phyloP scores from a whole-genome alignment of 2,329 filamentous ascomycete species.

The Keithomyces neogunnii region DNA sequence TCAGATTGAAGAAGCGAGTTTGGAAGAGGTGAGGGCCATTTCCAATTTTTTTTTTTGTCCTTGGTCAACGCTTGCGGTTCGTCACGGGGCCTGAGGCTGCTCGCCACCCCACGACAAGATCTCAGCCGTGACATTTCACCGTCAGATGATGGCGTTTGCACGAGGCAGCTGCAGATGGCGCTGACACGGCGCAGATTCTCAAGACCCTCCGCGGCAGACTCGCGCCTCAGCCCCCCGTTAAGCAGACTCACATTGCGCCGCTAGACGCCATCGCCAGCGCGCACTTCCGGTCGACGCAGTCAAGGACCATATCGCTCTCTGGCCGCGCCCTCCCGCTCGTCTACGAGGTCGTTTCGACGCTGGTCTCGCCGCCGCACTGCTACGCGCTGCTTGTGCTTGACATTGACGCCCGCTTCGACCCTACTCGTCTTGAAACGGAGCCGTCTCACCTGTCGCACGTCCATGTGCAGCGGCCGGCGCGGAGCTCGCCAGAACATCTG shows the following conservation, averaged over 20 bases:
- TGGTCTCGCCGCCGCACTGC: slow-evolving; percentile 37
- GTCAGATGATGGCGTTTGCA: too few relatives aligned
- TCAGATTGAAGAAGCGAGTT: slow-evolving; percentile 47
- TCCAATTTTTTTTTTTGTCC: too few relatives aligned
- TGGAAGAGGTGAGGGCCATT: slow-evolving; percentile 49
- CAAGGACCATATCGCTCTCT: slow-evolving; percentile 38
- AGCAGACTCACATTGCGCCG: slow-evolving; percentile 30
- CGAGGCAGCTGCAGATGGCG: too few relatives aligned
- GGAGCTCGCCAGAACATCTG: slow-evolving; percentile 16
- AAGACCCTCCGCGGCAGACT: slow-evolving; percentile 4
- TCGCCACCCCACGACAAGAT: too few relatives aligned
- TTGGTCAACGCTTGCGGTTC: too few relatives aligned
- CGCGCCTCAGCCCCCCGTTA: slow-evolving; percentile 7
- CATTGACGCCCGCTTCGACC: slow-evolving; percentile 45
- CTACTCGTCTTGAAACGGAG: slow-evolving; percentile 32
- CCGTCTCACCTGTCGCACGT: slow-evolving; percentile 37
- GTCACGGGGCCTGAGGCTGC: neutral
- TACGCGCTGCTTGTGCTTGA: slow-evolving; percentile 48
- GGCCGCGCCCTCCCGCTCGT: slow-evolving; percentile 47
- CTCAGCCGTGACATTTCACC: too few relatives aligned
- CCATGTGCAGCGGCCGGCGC: slow-evolving; percentile 37
- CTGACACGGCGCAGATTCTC: slow-evolving; percentile 7
- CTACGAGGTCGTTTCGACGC: slow-evolving; percentile 44
- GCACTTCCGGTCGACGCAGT: slow-evolving; percentile 40
- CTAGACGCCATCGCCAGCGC: slow-evolving; percentile 38